Conservation (phyloP, 768 basidiomycete species). For the Suillus bovinus region DNA sequence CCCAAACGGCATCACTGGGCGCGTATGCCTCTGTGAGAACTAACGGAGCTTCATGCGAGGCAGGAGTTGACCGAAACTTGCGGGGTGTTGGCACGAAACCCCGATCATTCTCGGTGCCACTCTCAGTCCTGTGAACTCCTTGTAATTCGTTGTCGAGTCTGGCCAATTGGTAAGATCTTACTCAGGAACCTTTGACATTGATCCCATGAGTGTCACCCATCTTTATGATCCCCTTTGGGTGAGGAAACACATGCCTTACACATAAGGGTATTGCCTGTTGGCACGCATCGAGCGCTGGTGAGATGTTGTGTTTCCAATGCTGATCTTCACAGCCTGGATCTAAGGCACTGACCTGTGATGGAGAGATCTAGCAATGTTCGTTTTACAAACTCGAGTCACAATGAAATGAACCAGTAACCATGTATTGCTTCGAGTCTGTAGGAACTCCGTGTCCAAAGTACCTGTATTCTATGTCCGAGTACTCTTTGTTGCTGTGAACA, state of each 20-base stretch:
- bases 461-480: background rate
- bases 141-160: slow-evolving; percentile 14
- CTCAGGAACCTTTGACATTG: slow-evolving; percentile 26
- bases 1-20: slow-evolving; percentile 29
- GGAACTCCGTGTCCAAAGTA: background rate
- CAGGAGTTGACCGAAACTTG: slow-evolving; percentile 8
- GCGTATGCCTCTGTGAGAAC: slow-evolving; percentile 9
- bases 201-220: slow-evolving; percentile 11
- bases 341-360: background rate
- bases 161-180: slow-evolving; percentile 16
- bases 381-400: slow-evolving; percentile 3
- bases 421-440: background rate
- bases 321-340: slow-evolving; percentile 12
- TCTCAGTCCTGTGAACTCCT: slow-evolving; percentile 22
- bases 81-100: slow-evolving; percentile 15
- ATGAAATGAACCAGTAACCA: background rate
- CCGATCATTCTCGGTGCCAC: slow-evolving; percentile 21
- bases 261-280: slow-evolving; percentile 7
- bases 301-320: slow-evolving; percentile 13
- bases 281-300: background rate
- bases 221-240: background rate
- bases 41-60: slow-evolving; percentile 7
- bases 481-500: background rate
- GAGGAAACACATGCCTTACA: background rate
- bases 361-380: slow-evolving; percentile 3